Conservation (phyloP, 192 early-diverging fungal genomes). For the Diversispora eburnea region DNA sequence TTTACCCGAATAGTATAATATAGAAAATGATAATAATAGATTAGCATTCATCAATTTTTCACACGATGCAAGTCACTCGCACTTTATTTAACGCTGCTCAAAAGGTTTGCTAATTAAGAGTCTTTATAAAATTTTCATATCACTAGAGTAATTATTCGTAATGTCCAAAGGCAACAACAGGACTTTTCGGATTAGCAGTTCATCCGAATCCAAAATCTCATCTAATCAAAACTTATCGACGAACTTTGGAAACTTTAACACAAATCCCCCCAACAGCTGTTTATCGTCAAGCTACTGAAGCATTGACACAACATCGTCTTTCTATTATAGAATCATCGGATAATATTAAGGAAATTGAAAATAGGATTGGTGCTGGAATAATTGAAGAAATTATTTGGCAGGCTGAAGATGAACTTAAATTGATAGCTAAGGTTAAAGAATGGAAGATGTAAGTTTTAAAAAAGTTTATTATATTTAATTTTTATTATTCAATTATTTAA, state of each 20-base stretch:
- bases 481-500: neutral
- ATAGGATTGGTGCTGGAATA: slow-evolving; percentile 71
- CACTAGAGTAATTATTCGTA: neutral
- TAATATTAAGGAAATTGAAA: slow-evolving; percentile 74
- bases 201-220: slow-evolving; percentile 83
- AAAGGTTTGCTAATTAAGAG: neutral
- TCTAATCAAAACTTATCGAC: slow-evolving; percentile 78
- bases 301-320: slow-evolving; percentile 73
- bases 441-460: slow-evolving; percentile 65
- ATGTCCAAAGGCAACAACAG: slow-evolving; percentile 55
- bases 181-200: slow-evolving; percentile 81
- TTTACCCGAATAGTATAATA: too few relatives aligned
- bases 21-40: too few relatives aligned
- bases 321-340: slow-evolving; percentile 70
- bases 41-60: too few relatives aligned
- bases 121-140: neutral
- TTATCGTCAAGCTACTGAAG: slow-evolving; percentile 79
- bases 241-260: slow-evolving; percentile 67
- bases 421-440: slow-evolving; percentile 80
- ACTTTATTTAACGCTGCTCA: slow-evolving; percentile 6
- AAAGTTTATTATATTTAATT: neutral
- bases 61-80: neutral
- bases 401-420: slow-evolving; percentile 83
- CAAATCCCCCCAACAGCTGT: slow-evolving; percentile 72
- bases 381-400: slow-evolving; percentile 90